Evolutionary conservation across 495 filamentous ascomycete genomes (phyloP).

Genomic region (Daldinia bambusicola): DNA sequence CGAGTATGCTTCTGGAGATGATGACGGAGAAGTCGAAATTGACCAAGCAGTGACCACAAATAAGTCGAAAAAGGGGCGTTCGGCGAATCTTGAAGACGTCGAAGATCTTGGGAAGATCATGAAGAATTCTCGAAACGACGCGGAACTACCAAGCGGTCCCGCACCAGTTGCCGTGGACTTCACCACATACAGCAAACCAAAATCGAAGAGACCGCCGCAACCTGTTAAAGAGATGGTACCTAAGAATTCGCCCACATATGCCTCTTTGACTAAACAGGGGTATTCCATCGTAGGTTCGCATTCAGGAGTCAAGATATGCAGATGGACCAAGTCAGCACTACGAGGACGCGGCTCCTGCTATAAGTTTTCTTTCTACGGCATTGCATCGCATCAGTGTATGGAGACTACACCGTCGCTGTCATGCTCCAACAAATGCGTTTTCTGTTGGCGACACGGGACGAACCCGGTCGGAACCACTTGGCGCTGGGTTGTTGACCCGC

Average conservation of each 20-base stretch:
- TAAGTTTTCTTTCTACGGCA: conserved; percentile 97
- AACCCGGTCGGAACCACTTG: conserved; percentile 96
- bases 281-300: conserved; percentile 95
- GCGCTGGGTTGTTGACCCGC: conserved; percentile 94
- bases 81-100: conserved; percentile 73
- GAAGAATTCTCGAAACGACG: conserved; percentile 56
- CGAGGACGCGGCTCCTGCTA: conserved; percentile 95
- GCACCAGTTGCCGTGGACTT: conserved; percentile 84
- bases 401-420: conserved; percentile 94
- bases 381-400: conserved; percentile 96
- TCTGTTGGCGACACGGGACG: conserved; percentile 98
- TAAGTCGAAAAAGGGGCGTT: conserved; percentile 49
- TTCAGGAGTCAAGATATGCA: conserved; percentile 96
- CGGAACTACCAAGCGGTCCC: conserved; percentile 47
- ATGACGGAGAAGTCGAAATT: conserved; percentile 67
- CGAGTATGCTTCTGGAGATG: conserved; percentile 67
- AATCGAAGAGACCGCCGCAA: conserved; percentile 55
- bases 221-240: conserved; percentile 91
- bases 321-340: conserved; percentile 98
- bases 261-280: conserved; percentile 91
- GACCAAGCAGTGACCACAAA: conserved; percentile 50
- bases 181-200: conserved; percentile 69
- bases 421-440: conserved; percentile 98
- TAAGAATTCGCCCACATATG: conserved; percentile 84
- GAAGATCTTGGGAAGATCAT: conserved; percentile 82